These are phyloP conservation scores for Termitomyces sp. DNA, from an alignment of 768 basidiomycete genomes.

Conservation along the genomic window DNA sequence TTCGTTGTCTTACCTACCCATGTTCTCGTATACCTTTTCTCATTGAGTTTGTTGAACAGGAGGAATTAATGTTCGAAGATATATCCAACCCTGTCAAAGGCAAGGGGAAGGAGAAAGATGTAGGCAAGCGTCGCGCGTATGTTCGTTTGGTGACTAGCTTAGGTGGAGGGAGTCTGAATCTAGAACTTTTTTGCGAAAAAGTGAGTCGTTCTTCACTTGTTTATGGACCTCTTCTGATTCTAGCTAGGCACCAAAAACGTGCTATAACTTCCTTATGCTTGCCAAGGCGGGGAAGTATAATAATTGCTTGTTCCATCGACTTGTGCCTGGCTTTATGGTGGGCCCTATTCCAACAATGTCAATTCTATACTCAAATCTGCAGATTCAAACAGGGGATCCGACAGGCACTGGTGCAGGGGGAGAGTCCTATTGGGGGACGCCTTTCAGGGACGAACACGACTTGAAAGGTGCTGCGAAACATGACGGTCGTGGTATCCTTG, in stretches of 20 bases:
- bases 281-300: constrained; percentile 90
- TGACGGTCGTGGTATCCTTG: constrained; percentile 75
- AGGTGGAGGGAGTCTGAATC: constrained; percentile 77
- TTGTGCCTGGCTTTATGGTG: constrained; percentile 96
- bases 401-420: constrained; percentile 95
- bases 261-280: constrained; percentile 96
- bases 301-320: constrained; percentile 82
- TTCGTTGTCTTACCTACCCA: constrained; percentile 18
- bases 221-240: background rate
- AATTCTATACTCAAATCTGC: background rate
- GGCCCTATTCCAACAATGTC: constrained; percentile 7
- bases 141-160: constrained; percentile 93
- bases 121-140: constrained; percentile 88
- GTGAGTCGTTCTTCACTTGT: constrained; percentile 26
- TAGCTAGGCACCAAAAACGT: constrained; percentile 91
- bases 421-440: constrained; percentile 89
- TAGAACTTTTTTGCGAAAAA: constrained; percentile 88
- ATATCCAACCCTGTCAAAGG: constrained; percentile 75
- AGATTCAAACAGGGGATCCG: constrained; percentile 99
- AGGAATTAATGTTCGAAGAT: constrained; percentile 98
- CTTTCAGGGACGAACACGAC: constrained; percentile 93
- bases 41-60: constrained; percentile 34
- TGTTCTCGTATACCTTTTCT: background rate
- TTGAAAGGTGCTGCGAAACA: constrained; percentile 85
- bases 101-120: constrained; percentile 90